A percentile compares a stretch with the other conserved stretches of the same genome.
phyloP scores from a whole-genome alignment of 1,139 yeast genomes.

The Blastobotrys malaysiensis region DNA sequence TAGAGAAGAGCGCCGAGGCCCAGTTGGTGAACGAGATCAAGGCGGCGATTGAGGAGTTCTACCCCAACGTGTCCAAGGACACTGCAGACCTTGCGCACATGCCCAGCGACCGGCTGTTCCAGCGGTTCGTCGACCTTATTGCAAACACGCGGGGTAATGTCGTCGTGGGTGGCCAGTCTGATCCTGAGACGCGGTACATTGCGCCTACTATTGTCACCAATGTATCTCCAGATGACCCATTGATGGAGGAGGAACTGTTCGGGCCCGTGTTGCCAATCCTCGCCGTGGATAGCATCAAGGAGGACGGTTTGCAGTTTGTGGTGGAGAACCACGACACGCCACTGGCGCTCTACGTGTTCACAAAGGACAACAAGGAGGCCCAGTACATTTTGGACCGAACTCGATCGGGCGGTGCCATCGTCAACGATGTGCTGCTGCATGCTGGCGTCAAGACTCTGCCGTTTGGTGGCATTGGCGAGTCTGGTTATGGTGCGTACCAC shows the following conservation, averaged over 20 bases:
- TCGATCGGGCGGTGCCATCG: conserved; percentile 68
- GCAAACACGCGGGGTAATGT: conserved; percentile 53
- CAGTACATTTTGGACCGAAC: conserved; percentile 47
- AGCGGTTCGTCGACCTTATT: conserved; percentile 45
- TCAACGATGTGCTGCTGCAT: conserved; percentile 73
- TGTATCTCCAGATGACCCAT: conserved; percentile 58
- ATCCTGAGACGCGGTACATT: conserved; percentile 44
- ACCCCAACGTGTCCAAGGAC: conserved; percentile 37
- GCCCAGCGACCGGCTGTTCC: conserved; percentile 55
- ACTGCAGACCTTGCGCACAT: conserved; percentile 52
- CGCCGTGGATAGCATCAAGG: conserved; percentile 45
- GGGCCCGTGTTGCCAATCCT: conserved; percentile 83
- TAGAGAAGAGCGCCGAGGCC: conserved; percentile 53
- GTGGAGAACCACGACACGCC: conserved; percentile 70
- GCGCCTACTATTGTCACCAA: conserved; percentile 70
- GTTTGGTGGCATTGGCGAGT: conserved; percentile 85
- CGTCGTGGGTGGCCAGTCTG: conserved; percentile 51
- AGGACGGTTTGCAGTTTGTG: conserved; percentile 46
- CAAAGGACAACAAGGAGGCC: conserved; percentile 49
- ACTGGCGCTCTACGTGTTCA: conserved; percentile 72
- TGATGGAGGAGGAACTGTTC: conserved; percentile 75
- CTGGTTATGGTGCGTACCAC: conserved; percentile 72
- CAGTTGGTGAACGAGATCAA: conserved; percentile 46
- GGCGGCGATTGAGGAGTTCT: conserved; percentile 44
- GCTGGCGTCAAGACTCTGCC: conserved; percentile 70